Evolutionary conservation across 768 basidiomycete species (phyloP), one percentile per base, ranked within the genome.

Genomic region (Suillus tomentosus): DNA sequence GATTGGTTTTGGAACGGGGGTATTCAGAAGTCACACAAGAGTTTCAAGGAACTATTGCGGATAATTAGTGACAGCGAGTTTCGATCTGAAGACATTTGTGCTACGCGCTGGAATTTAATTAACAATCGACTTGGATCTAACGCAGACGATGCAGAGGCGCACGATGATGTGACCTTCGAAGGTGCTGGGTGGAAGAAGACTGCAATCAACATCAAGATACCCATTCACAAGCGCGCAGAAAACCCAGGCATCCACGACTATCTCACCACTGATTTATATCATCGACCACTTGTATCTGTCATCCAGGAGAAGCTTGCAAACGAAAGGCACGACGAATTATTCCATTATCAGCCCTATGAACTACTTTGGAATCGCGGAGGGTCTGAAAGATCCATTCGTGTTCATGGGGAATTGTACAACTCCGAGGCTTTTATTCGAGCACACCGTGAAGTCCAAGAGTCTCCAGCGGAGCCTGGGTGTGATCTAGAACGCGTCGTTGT

Each of bases 271-370:
- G 43, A 63, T 53, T 64, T 71, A 22, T 53, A 66, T 47, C 70
- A 71, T 57, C 64, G 61, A 5, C 57, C 51, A 13, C 58, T 70
- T 0, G 48, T 67, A 6, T 65, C 66, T 0, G 62, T 70, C 24
- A 64, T 70, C 34, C 34, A 58, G 22, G 68, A 70, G 43, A 70
- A 67, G 39, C 27, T 72, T 27, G 17, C 63, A 7, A 67, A 66
- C 62, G 22, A 56, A 36, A 61, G 14, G 42, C 53, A 61, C 17
- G 22, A 55, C 27, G 6, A 43, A 31, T 37, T 37, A 24, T 68
- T 73, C 48, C 68, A 73, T 54, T 72, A 66, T 60, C 64, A 67
- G 13, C 72, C 72, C 2, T 73, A 69, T 65, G 57, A 68, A 58
- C 67, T 67, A 2, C 66, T 51, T 22, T 70, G 68, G 66, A 55